Percentiles rank a stretch among this genome's conserved stretches.
These are phyloP conservation scores for Camelina laxa DNA, from an alignment of 345 rosid genomes.

Conservation along the genomic window DNA sequence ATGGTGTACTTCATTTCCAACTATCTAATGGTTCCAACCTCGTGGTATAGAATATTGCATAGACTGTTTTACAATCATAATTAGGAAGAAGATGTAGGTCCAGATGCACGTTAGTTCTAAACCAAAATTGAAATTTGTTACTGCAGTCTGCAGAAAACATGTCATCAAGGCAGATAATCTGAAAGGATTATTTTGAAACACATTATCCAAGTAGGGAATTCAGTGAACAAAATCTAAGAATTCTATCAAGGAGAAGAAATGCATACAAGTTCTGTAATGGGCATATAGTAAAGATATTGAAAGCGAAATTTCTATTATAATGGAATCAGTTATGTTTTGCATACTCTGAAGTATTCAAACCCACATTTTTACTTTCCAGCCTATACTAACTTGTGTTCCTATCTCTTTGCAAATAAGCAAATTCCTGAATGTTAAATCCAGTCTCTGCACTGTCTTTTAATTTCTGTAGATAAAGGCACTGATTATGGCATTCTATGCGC, in stretches of 20 bases:
- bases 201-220: background rate
- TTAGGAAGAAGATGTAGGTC: constrained; percentile 8
- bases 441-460: background rate
- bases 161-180: background rate
- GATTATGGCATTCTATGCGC: constrained; percentile 94
- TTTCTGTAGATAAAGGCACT: constrained; percentile 76
- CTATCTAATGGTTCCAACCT: constrained; percentile 12
- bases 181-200: background rate
- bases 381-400: background rate
- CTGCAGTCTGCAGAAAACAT: constrained; percentile 8
- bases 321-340: constrained; percentile 1
- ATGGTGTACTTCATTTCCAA: constrained; percentile 1
- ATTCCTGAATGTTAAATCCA: constrained; percentile 8
- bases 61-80: constrained; percentile 8
- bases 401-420: constrained; percentile 12
- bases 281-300: constrained; percentile 14
- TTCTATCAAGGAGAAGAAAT: constrained; percentile 14
- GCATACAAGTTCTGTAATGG: constrained; percentile 6
- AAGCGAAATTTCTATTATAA: background rate
- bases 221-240: background rate
- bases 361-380: constrained; percentile 10
- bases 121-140: constrained; percentile 3
- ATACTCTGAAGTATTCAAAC: constrained; percentile 12
- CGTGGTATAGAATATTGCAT: constrained; percentile 11
- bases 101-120: constrained; percentile 6